phyloP scores from a whole-genome alignment of 768 basidiomycete genomes.

The Lentinula sp. region DNA sequence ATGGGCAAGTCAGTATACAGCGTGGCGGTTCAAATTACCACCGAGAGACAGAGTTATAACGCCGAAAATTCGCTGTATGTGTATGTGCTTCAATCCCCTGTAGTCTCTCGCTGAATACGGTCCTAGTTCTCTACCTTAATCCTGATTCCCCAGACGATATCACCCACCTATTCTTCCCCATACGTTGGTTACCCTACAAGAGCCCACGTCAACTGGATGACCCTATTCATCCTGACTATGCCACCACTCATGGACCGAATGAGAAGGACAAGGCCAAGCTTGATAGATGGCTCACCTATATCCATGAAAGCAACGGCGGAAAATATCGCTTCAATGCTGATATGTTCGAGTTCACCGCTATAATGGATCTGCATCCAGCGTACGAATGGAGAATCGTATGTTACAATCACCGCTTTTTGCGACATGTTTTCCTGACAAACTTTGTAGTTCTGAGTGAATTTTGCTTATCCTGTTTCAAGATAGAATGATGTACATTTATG shows the following conservation, averaged over 20 bases:
- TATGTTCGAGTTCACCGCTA: neutral
- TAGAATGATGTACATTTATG: too few species aligned
- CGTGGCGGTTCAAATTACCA: neutral
- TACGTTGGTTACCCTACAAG: neutral
- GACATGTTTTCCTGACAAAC: too few species aligned
- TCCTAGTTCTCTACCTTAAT: neutral
- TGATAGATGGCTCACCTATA: neutral
- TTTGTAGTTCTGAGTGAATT: too few species aligned
- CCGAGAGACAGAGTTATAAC: neutral
- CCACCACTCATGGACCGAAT: neutral
- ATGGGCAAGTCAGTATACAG: neutral
- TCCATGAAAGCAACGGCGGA: neutral
- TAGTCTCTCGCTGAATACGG: neutral
- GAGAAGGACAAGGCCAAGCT: neutral
- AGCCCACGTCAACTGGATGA: neutral
- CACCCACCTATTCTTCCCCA: neutral
- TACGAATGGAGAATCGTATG: neutral
- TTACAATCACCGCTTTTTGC: neutral
- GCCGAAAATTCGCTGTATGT: neutral
- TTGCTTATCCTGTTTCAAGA: too few species aligned
- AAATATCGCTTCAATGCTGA: neutral
- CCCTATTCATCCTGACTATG: neutral
- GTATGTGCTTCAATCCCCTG: neutral
- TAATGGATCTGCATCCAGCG: neutral
- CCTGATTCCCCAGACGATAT: neutral